Evolutionary conservation across 2,329 filamentous ascomycete genomes (phyloP).

Genomic region (Penicillium oxalicum): DNA sequence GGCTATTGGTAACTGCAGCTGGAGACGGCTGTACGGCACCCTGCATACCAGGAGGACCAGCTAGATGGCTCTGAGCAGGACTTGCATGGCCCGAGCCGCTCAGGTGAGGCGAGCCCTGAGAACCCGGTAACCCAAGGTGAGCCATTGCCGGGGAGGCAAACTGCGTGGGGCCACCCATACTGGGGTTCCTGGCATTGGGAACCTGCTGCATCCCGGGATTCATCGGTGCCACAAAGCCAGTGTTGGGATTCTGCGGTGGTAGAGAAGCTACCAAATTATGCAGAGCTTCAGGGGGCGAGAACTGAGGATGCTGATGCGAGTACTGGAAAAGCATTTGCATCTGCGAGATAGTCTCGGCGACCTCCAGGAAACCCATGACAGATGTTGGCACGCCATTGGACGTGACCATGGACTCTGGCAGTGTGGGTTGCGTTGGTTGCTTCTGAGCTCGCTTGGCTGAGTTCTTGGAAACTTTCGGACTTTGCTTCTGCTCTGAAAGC

Average conservation of each 20-base stretch:
- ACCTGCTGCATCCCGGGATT: constrained; percentile 34
- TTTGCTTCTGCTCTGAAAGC: constrained; percentile 52
- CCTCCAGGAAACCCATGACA: constrained; percentile 58
- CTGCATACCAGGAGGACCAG: constrained; percentile 51
- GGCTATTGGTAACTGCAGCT: constrained; percentile 57
- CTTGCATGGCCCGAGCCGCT: constrained; percentile 45
- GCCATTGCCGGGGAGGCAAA: constrained; percentile 56
- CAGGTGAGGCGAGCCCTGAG: constrained; percentile 48
- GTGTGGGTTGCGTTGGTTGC: constrained; percentile 38
- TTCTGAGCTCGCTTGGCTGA: constrained; percentile 47
- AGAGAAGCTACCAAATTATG: constrained; percentile 46
- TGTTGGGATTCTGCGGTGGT: constrained; percentile 33
- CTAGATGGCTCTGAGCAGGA: constrained; percentile 42
- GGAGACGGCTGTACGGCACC: constrained; percentile 49
- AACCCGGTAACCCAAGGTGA: constrained; percentile 46
- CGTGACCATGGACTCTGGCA: constrained; percentile 40
- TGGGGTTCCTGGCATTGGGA: constrained; percentile 39
- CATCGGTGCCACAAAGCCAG: constrained; percentile 26
- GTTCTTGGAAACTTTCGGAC: constrained; percentile 55
- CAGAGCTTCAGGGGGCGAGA: constrained; percentile 52
- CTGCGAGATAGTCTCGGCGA: constrained; percentile 59
- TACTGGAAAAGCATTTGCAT: constrained; percentile 58
- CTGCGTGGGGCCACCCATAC: constrained; percentile 44
- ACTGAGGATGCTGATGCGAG: constrained; percentile 47
- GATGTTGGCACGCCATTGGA: constrained; percentile 51